Evolutionary conservation across 2,329 filamentous ascomycete genomes (phyloP), one percentile per base, ranked within the genome.

Genomic region (Colletotrichum tropicicola): DNA sequence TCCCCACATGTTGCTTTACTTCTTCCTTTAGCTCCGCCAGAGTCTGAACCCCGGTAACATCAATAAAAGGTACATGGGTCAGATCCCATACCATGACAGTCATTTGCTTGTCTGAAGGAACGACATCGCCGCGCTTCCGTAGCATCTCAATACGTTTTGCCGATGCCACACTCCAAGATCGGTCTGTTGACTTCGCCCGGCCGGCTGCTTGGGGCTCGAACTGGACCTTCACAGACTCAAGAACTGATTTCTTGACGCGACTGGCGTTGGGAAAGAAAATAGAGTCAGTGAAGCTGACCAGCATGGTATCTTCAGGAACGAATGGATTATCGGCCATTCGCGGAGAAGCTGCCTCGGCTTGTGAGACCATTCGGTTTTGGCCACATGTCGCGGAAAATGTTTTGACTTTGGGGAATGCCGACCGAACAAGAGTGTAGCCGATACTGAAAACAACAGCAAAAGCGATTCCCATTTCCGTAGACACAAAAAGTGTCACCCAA

Each of bases 241-340:
- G 74, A 17, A 85, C 80, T 7, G 77, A 74, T 3, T 73, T 78
- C 49, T 85, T 87, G 64, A 83, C 74, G 41, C 82, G 77, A 59
- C 86, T 85, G 3, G 87, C 86, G 70, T 90, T 90, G 66, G 83
- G 84, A 77, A 89, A 90, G 74, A 89, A 85, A 35, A 90, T 76
- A 1, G 84, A 82, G 60, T 88, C 84, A 35, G 80, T 82, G 73
- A 89, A 87, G 4, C 79, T 79, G 71, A 90, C 86, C 35, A 90
- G 76, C 28, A 84, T 85, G 2, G 82, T 81, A 68, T 89, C 86
- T 3, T 79, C 74, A 1, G 78, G 82, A 23, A 82, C 72, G 5
- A 72, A 72, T 0, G 74, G 66, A 3, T 70, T 67, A 17, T 66
- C 63, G 6, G 56, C 56, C 9, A 57, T 47, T 1, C 39, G 73